phyloP scores from a whole-genome alignment of 306 rosid species.

The Pyrus communis region DNA sequence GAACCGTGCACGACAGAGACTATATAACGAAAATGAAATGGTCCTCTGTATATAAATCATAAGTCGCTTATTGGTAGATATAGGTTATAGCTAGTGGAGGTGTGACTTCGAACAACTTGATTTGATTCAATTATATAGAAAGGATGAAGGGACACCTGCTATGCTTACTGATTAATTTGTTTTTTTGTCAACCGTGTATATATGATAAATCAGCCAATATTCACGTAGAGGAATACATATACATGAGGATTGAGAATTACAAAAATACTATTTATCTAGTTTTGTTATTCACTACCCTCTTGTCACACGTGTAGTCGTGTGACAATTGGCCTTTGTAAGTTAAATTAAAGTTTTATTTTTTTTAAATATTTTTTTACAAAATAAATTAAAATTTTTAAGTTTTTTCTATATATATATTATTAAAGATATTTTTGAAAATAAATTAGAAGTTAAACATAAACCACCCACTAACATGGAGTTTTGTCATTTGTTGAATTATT shows the following conservation, averaged over 20 bases:
- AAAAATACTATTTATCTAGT: not conserved
- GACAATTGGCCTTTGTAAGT: too few species aligned
- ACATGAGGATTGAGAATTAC: not conserved
- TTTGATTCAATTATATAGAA: not conserved
- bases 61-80: not conserved
- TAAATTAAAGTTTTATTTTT: too few species aligned
- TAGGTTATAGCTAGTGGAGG: not conserved
- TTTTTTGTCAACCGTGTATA: not conserved
- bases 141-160: not conserved
- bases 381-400: too few species aligned
- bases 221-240: not conserved
- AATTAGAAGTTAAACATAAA: too few species aligned
- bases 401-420: too few species aligned
- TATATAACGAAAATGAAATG: conserved; percentile 13
- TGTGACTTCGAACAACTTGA: conserved; percentile 18
- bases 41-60: conserved; percentile 15
- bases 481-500: too few species aligned
- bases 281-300: not conserved
- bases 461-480: too few species aligned
- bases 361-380: too few species aligned
- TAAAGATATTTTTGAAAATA: too few species aligned
- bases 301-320: too few species aligned
- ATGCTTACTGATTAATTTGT: not conserved
- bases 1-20: conserved; percentile 17
- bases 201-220: not conserved